Evolutionary conservation across 2,329 filamentous ascomycete species (phyloP).

Genomic region (Colletotrichum magnum): DNA sequence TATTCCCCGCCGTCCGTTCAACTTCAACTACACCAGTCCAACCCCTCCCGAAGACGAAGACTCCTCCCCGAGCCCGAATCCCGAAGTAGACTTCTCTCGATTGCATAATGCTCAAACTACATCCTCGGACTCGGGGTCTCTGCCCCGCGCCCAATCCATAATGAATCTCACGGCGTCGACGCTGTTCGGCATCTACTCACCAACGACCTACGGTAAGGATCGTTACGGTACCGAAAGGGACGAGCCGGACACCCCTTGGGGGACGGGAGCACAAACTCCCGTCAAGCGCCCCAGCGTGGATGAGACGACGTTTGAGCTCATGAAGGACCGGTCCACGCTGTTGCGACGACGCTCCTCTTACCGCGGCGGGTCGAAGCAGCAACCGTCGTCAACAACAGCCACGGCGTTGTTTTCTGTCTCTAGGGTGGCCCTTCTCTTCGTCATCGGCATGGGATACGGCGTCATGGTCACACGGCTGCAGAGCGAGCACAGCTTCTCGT

Average conservation of each 20-base stretch:
- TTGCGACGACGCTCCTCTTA: slow-evolving; percentile 54
- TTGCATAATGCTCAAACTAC: slow-evolving; percentile 45
- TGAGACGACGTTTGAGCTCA: slow-evolving; percentile 60
- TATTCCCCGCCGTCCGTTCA: slow-evolving; percentile 80
- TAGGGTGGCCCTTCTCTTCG: slow-evolving; percentile 78
- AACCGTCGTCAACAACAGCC: slow-evolving; percentile 47
- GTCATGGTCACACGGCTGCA: slow-evolving; percentile 85
- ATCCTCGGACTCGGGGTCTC: slow-evolving; percentile 53
- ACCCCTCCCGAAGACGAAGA: slow-evolving; percentile 59
- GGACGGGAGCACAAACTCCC: slow-evolving; percentile 82
- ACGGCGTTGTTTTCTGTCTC: slow-evolving; percentile 65
- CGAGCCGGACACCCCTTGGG: slow-evolving; percentile 80
- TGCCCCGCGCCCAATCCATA: slow-evolving; percentile 81
- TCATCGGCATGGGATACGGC: slow-evolving; percentile 87
- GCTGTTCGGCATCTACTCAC: slow-evolving; percentile 90
- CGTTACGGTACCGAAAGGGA: slow-evolving; percentile 59
- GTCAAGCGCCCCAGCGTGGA: slow-evolving; percentile 59
- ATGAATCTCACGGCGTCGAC: slow-evolving; percentile 92
- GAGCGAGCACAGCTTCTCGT: slow-evolving; percentile 74
- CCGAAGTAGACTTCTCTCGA: slow-evolving; percentile 55
- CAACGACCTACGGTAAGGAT: slow-evolving; percentile 69
- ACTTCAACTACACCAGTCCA: slow-evolving; percentile 65
- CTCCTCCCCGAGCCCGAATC: slow-evolving; percentile 56
- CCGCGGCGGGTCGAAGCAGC: slow-evolving; percentile 46
- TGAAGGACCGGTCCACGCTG: slow-evolving; percentile 56